Base-by-base conservation (phyloP, 805 yeast genomes). In the Debaryomyces maramus region DNA sequence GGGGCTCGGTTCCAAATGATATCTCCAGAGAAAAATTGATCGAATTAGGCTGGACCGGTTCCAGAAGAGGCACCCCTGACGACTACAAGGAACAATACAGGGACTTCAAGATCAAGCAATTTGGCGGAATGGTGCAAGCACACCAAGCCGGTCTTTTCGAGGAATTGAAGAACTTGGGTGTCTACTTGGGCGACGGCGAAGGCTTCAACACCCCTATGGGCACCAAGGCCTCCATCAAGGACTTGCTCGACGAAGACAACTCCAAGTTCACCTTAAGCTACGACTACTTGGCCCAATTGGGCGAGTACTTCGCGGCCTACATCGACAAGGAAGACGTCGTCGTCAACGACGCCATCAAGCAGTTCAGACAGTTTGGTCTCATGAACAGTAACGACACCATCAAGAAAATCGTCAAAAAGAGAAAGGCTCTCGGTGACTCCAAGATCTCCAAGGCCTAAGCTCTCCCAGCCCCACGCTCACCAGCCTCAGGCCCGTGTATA, bases 21-120 rank as follows among this genome's bases (percentile, higher is more conserved):
- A 54, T 70, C 41, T 67, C 77, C 36, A 70, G 70, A 45, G 88
- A 83, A 13, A 70, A 76, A 43, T 73, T 90, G 51, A 54, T 80
- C 23, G 62, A 64, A 3, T 67, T 90, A 50, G 98, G 98, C 35
- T 93, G 98, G 98, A 88, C 97, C n/a, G 96, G 97, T 39, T 76
- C 93, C 17, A 84, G 82, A 61, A 81, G 82, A 50, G 84, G 84
- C 10, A 74, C 83, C 15, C 66, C 79, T 19, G 84, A 79, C 28
- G 88, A 80, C 47, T 91, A 83, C 73, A 78, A 77, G 53, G 84
- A 81, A 45, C 72, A 66, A 53, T 84, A 80, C 72, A 80, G 91
- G 53, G 79, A 81, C 36, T 66, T 64, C 51, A 74, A 75, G 53
- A 78, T 85, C 57, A 75, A 80, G 49, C 72, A 77, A 52, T 77